Percentiles rank a stretch among this genome's conserved stretches.
phyloP scores from a whole-genome alignment of 1,139 yeast species.

The Pichia sp. region DNA sequence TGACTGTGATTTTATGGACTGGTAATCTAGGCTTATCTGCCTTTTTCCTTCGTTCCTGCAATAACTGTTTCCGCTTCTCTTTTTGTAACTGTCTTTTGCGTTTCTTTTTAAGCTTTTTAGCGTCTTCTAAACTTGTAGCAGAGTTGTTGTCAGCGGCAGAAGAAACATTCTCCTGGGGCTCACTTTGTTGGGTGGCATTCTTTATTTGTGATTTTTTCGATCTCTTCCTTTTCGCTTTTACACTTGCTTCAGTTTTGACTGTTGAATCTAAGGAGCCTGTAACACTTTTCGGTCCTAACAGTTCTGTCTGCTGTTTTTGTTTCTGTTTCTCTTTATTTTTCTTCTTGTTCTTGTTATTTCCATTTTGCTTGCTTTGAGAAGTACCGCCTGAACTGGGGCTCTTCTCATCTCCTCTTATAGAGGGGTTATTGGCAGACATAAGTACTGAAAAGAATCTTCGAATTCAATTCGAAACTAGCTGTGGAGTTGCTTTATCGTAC shows the following conservation, averaged over 20 bases:
- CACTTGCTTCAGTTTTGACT: background rate
- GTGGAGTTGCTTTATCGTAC: background rate
- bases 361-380: background rate
- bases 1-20: constrained; percentile 32
- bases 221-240: background rate
- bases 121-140: background rate
- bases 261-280: background rate
- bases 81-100: constrained; percentile 5
- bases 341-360: background rate
- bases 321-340: background rate
- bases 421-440: background rate
- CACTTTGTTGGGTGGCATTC: background rate
- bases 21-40: constrained; percentile 2
- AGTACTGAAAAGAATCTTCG: background rate
- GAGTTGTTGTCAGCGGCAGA: background rate
- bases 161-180: background rate
- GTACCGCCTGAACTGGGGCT: background rate
- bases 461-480: background rate
- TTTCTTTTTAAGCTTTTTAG: background rate
- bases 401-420: background rate
- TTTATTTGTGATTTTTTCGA: background rate
- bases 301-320: background rate
- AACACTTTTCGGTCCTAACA: background rate
- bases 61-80: background rate
- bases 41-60: background rate